Evolutionary conservation across 2,329 filamentous ascomycete genomes (phyloP).

Genomic region (Orbilia oligospora): DNA sequence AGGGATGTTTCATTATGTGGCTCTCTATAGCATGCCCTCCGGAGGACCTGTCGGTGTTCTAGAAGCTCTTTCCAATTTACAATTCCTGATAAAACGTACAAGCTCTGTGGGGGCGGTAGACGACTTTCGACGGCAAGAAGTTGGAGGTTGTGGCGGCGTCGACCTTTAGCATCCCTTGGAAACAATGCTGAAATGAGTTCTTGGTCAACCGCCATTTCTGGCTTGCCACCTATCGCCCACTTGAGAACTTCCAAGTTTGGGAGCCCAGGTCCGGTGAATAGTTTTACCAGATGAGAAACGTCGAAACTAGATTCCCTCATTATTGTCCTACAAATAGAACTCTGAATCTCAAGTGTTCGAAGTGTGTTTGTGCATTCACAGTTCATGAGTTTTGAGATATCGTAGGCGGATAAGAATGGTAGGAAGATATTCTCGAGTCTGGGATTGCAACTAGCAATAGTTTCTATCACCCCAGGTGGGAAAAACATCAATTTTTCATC

Average conservation of each 20-base stretch:
- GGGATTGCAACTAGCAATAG: constrained; percentile 49
- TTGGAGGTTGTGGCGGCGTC: constrained; percentile 42
- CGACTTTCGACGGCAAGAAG: constrained; percentile 53
- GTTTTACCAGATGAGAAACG: constrained; percentile 29
- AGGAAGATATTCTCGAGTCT: constrained; percentile 54
- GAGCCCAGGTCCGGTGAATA: constrained; percentile 42
- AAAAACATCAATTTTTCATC: constrained; percentile 59
- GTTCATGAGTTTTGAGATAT: constrained; percentile 27
- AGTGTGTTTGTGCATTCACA: constrained; percentile 53
- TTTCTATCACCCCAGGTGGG: constrained; percentile 49
- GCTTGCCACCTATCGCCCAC: constrained; percentile 49
- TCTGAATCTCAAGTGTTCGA: constrained; percentile 48
- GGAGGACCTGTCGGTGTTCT: constrained; percentile 27
- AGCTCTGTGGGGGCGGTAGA: constrained; percentile 41
- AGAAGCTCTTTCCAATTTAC: constrained; percentile 47
- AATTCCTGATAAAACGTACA: constrained; percentile 42
- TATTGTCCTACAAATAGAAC: constrained; percentile 49
- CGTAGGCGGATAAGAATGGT: constrained; percentile 46
- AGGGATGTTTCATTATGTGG: background rate
- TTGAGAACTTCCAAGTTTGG: constrained; percentile 52
- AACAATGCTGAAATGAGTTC: constrained; percentile 37
- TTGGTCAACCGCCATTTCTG: constrained; percentile 40
- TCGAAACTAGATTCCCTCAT: constrained; percentile 56
- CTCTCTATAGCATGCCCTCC: constrained; percentile 33
- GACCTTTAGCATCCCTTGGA: background rate